Evolutionary conservation across 768 basidiomycete genomes (phyloP).

Genomic region (Phaeotremella fagi): DNA sequence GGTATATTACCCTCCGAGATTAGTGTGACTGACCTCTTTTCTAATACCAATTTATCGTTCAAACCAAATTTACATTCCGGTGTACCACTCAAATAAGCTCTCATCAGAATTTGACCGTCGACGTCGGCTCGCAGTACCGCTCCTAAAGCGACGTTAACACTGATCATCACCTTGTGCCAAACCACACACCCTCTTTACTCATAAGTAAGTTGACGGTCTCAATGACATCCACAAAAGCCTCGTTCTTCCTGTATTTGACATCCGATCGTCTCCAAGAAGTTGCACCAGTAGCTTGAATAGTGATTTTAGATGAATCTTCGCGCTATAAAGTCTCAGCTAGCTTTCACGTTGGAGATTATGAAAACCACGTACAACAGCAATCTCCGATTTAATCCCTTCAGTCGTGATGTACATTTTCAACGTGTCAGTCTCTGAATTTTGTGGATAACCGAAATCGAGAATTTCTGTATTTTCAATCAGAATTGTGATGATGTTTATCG

Average conservation of each 20-base stretch:
- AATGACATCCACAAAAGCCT: slow-evolving; percentile 99
- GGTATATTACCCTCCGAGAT: background rate
- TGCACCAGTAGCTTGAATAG: slow-evolving; percentile 91
- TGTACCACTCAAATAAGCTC: slow-evolving; percentile 91
- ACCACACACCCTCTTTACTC: slow-evolving; percentile 80
- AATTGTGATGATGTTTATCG: background rate
- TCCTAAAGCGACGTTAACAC: slow-evolving; percentile 54
- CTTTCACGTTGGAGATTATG: background rate
- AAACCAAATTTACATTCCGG: slow-evolving; percentile 99
- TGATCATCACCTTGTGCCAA: background rate
- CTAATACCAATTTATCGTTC: slow-evolving; percentile 96
- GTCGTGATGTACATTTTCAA: slow-evolving; percentile 97
- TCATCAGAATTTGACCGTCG: slow-evolving; percentile 96
- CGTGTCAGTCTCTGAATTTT: slow-evolving; percentile 97
- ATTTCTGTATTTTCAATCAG: slow-evolving; percentile 79
- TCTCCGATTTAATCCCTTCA: slow-evolving; percentile 83
- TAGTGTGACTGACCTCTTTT: slow-evolving; percentile 60
- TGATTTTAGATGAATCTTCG: slow-evolving; percentile 96
- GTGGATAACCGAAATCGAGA: slow-evolving; percentile 97
- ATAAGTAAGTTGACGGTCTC: slow-evolving; percentile 94
- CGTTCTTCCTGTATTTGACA: slow-evolving; percentile 99
- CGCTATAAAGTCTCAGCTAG: slow-evolving; percentile 51
- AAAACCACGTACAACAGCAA: slow-evolving; percentile 69
- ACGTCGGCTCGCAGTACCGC: slow-evolving; percentile 91
- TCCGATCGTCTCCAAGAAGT: slow-evolving; percentile 93